Evolutionary conservation across 345 rosid species (phyloP).

Genomic region (Syzygium grande): DNA sequence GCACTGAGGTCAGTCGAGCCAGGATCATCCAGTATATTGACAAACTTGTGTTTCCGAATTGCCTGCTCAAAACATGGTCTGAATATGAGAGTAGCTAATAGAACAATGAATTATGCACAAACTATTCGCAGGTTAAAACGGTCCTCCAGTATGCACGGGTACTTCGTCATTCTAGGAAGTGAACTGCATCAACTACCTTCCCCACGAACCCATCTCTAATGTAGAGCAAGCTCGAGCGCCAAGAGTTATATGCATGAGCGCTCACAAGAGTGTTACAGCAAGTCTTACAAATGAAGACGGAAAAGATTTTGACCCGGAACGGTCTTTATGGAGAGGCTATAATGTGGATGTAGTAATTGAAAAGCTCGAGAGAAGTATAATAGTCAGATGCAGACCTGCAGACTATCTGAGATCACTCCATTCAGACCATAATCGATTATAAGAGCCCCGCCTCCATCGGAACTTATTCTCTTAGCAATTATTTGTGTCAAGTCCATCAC

Average conservation of each 20-base stretch:
- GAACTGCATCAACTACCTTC: not conserved
- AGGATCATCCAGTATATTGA: constrained; percentile 80
- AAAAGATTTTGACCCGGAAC: not conserved
- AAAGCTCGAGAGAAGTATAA: not conserved
- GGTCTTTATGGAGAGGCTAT: not conserved
- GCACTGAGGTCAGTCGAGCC: constrained; percentile 95
- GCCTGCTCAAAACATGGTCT: constrained; percentile 35
- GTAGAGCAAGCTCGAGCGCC: not conserved
- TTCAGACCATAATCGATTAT: constrained; percentile 85
- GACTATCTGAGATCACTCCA: constrained; percentile 77
- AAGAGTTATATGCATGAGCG: not conserved
- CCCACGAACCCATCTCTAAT: not conserved
- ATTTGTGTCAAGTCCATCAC: constrained; percentile 72
- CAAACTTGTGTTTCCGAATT: constrained; percentile 88
- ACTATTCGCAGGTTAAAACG: not conserved
- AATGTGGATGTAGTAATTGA: not conserved
- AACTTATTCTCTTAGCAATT: constrained; percentile 70
- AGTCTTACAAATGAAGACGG: not conserved
- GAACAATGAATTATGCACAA: not conserved
- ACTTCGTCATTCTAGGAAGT: not conserved
- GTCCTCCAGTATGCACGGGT: not conserved
- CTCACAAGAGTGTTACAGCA: not conserved
- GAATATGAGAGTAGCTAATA: not conserved
- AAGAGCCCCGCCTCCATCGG: constrained; percentile 91
- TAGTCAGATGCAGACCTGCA: constrained; percentile 53